Evolutionary conservation across 1,284 basidiomycete species (phyloP), one percentile per base, ranked within the genome.

Genomic region (Earliella scabrosa): DNA sequence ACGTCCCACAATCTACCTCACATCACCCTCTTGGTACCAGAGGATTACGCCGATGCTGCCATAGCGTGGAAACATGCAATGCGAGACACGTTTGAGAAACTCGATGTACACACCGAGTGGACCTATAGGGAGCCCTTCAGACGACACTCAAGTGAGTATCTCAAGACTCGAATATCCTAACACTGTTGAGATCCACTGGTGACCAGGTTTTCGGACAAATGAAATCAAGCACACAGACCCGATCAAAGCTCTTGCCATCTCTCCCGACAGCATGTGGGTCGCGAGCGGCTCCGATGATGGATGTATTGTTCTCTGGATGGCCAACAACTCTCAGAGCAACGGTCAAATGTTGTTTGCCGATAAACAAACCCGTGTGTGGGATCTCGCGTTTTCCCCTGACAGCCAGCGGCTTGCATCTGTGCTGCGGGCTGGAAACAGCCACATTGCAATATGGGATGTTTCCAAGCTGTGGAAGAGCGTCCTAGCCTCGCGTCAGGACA

Each of bases 321-420:
- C 45, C 14, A n/a, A 20, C 45, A n/a, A n/a, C n/a, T n/a, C n/a
- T n/a, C n/a, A n/a, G 45, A 29, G 21, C 23, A 11, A 20, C 11
- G 10, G 7, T 16, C 10, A 16, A 11, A 18, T 21, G 13, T 10
- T 14, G 20, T 16, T 10, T 21, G 39, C 13, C 20, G 2, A 16
- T 34, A 3, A 16, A 13, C 32, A 16, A 34, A 16, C n/a, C n/a
- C 7, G 51, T 63, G 38, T 50, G 35, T n/a, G n/a, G n/a, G n/a
- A n/a, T n/a, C n/a, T 63, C 18, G 54, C 52, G 16, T 66, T 63
- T 38, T 64, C 64, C 2, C 60, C 63, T 7, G 56, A 63, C 40
- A 50, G 60, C 18, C 27, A 3, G 10, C 38, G 24, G 9, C 29
- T 66, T 18, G 56, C 48, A 1, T 61, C 63, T n/a, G n/a, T n/a